A percentile compares a stretch with the other conserved stretches of the same genome.
Conservation (phyloP, 352 stramenopile genomes). For the Globisporangium viniferum region DNA sequence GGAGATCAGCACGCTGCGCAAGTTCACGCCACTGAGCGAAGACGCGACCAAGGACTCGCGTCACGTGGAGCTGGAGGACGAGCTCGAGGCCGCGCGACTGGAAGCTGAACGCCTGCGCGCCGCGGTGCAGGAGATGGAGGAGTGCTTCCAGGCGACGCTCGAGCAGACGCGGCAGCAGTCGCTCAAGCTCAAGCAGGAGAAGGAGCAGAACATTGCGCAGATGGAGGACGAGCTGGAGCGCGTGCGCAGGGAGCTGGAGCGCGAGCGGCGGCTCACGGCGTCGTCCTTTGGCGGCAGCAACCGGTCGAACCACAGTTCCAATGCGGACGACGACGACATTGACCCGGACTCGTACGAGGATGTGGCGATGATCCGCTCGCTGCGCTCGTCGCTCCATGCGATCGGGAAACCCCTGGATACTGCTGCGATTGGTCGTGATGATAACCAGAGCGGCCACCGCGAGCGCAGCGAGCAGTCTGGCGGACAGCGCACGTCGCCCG, state of each 20-base stretch:
- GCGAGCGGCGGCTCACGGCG: slow-evolving; percentile 37
- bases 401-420: slow-evolving; percentile 1
- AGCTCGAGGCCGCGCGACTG: slow-evolving; percentile 49
- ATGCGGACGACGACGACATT: slow-evolving; percentile 26
- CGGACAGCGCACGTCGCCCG: background rate
- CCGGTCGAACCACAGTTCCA: slow-evolving; percentile 23
- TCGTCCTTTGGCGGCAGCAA: slow-evolving; percentile 29
- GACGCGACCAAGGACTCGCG: slow-evolving; percentile 41
- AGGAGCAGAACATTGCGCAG: slow-evolving; percentile 46
- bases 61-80: slow-evolving; percentile 45
- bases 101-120: slow-evolving; percentile 60
- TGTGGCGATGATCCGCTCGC: slow-evolving; percentile 28
- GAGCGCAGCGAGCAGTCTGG: slow-evolving; percentile 11
- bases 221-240: slow-evolving; percentile 48
- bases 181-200: slow-evolving; percentile 56
- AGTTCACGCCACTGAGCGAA: slow-evolving; percentile 60
- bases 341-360: slow-evolving; percentile 34
- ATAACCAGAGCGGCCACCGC: background rate
- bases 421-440: background rate
- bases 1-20: slow-evolving; percentile 61
- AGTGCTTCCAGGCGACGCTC: slow-evolving; percentile 37
- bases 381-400: slow-evolving; percentile 35
- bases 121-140: slow-evolving; percentile 63
- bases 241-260: slow-evolving; percentile 48
- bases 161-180: slow-evolving; percentile 52